Evolutionary conservation across 2,329 filamentous ascomycete species (phyloP).

Genomic region (Alternaria conjuncta): DNA sequence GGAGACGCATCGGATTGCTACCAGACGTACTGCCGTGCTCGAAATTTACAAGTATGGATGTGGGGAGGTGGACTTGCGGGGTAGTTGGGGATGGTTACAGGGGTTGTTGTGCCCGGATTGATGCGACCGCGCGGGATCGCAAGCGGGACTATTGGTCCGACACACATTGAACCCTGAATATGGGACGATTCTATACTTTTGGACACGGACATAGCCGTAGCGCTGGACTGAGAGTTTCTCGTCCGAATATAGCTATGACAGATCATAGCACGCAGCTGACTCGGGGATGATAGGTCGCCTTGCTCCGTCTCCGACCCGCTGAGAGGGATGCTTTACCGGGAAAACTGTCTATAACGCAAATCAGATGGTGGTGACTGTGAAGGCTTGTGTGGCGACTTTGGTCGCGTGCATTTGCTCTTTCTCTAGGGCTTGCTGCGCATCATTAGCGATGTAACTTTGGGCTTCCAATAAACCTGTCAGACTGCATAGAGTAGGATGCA

Average conservation of each 20-base stretch:
- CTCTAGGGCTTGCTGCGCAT: neutral
- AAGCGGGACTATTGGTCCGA: slow-evolving; percentile 2
- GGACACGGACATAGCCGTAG: slow-evolving; percentile 9
- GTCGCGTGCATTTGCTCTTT: neutral
- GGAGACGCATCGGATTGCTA: neutral
- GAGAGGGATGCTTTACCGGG: neutral
- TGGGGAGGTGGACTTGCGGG: slow-evolving; percentile 20
- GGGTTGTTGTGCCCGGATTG: slow-evolving; percentile 6
- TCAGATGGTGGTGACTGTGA: neutral
- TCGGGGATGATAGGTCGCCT: neutral
- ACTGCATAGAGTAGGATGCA: neutral
- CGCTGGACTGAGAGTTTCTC: neutral
- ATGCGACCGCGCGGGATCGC: slow-evolving; percentile 12
- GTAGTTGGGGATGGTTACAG: slow-evolving; percentile 11
- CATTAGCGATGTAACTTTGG: neutral
- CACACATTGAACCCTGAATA: neutral
- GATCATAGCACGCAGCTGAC: neutral
- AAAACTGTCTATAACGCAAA: neutral
- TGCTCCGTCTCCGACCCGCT: neutral
- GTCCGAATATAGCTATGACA: neutral
- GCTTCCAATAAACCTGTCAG: neutral
- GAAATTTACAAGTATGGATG: slow-evolving; percentile 5
- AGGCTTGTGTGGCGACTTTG: neutral
- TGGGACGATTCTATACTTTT: slow-evolving; percentile 45
- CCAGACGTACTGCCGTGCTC: slow-evolving; percentile 10